Evolutionary conservation across 2,329 filamentous ascomycete genomes (phyloP).

Genomic region (Karstenula rhodostoma): DNA sequence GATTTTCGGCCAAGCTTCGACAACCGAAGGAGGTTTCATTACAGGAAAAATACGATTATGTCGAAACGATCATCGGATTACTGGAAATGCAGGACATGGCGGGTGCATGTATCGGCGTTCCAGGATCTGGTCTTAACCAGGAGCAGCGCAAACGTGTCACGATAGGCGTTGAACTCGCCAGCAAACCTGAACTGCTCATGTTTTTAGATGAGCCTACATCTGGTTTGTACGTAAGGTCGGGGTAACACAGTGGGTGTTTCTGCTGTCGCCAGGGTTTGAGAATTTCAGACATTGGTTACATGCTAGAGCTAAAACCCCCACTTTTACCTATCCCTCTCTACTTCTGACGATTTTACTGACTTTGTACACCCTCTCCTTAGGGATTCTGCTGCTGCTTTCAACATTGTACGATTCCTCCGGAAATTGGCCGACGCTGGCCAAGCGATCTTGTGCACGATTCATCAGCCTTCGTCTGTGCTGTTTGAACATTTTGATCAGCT

Average conservation of each 20-base stretch:
- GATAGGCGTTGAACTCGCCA: constrained; percentile 67
- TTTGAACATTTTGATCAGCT: constrained; percentile 74
- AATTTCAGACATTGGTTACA: too few species aligned
- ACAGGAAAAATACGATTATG: constrained; percentile 70
- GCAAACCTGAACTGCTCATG: constrained; percentile 74
- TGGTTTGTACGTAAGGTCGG: too few species aligned
- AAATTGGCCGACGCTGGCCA: constrained; percentile 73
- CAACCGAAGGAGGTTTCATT: constrained; percentile 66
- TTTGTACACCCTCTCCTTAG: too few species aligned
- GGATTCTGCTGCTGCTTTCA: constrained; percentile 73
- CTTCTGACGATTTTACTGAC: too few species aligned
- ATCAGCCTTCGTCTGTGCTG: constrained; percentile 72
- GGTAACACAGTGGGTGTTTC: too few species aligned
- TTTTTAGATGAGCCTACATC: constrained; percentile 83
- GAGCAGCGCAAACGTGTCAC: constrained; percentile 74
- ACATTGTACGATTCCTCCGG: constrained; percentile 70
- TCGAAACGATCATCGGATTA: constrained; percentile 69
- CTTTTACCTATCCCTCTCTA: too few species aligned
- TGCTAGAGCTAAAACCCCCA: too few species aligned
- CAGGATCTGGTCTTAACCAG: constrained; percentile 60
- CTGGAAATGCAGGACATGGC: constrained; percentile 71
- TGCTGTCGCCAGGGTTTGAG: too few species aligned
- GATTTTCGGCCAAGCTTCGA: constrained; percentile 69
- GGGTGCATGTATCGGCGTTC: constrained; percentile 68
- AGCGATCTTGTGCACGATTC: constrained; percentile 73